Conservation (phyloP, 352 stramenopile genomes). For the Stramenopiles sp. region DNA sequence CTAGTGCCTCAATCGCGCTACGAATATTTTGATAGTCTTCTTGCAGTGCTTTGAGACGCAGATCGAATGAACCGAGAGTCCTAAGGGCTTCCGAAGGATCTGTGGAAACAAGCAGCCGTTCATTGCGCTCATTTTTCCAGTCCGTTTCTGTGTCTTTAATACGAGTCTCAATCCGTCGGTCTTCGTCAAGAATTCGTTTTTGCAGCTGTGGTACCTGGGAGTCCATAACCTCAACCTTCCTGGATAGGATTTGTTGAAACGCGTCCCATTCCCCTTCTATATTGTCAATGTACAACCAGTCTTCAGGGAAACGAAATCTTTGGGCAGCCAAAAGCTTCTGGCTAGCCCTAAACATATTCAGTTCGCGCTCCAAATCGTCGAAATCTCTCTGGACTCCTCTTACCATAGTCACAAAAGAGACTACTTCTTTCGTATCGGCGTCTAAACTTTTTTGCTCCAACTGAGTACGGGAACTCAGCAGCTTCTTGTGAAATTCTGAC, state of each 20-base stretch:
- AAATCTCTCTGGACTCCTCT: constrained; percentile 16
- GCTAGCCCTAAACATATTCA: constrained; percentile 70
- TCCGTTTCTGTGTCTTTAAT: constrained; percentile 34
- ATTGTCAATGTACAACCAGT: constrained; percentile 88
- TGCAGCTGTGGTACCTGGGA: constrained; percentile 87
- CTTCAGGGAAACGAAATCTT: constrained; percentile 70
- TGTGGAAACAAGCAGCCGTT: constrained; percentile 36
- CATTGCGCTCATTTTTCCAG: constrained; percentile 54
- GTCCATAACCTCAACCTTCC: constrained; percentile 78
- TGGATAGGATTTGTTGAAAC: constrained; percentile 61
- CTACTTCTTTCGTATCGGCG: constrained; percentile 80
- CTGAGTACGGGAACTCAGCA: constrained; percentile 50
- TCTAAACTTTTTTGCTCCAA: constrained; percentile 86
- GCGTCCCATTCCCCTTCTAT: constrained; percentile 87
- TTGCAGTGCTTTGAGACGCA: constrained; percentile 40
- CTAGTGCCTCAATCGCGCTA: constrained; percentile 82
- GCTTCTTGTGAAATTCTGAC: constrained; percentile 54
- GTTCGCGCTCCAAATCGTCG: constrained; percentile 29
- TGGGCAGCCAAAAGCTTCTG: constrained; percentile 88
- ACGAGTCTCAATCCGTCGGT: constrained; percentile 50
- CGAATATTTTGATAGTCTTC: constrained; percentile 82
- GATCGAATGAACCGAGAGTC: constrained; percentile 46
- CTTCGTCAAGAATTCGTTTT: constrained; percentile 85
- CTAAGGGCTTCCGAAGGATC: constrained; percentile 37
- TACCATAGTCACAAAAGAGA: constrained; percentile 57